phyloP scores from a whole-genome alignment of 129 eudicot species.

The Chrysanthemum seticuspe region DNA sequence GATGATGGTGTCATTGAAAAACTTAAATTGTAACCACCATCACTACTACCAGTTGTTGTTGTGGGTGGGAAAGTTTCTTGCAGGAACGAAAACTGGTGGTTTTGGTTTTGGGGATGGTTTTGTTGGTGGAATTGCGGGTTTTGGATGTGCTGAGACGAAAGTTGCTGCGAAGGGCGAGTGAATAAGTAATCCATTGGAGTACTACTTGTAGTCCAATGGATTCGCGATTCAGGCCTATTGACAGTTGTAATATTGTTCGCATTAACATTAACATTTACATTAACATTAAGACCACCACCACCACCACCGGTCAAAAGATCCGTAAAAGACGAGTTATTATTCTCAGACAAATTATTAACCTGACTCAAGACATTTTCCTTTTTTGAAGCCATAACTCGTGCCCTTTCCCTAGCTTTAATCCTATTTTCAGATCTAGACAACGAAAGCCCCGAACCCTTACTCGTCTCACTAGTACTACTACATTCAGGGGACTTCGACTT shows the following conservation, averaged over 20 bases:
- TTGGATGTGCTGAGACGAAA: not conserved
- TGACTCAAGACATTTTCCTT: constrained; percentile 37
- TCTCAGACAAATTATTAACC: constrained; percentile 42
- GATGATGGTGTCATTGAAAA: constrained; percentile 47
- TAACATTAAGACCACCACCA: too few species aligned
- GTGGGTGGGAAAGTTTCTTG: constrained; percentile 55
- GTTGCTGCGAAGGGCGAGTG: constrained; percentile 18
- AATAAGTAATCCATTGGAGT: constrained; percentile 53
- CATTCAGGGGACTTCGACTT: constrained; percentile 52
- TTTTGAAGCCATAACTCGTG: constrained; percentile 65
- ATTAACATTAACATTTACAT: too few species aligned
- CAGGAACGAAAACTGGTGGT: constrained; percentile 65
- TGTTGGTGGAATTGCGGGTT: constrained; percentile 29
- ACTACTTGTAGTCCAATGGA: constrained; percentile 45
- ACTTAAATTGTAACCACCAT: constrained; percentile 50
- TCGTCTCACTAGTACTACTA: constrained; percentile 82
- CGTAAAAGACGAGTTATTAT: constrained; percentile 59
- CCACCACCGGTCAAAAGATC: constrained; percentile 64
- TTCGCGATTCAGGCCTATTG: constrained; percentile 20
- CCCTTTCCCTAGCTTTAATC: constrained; percentile 70
- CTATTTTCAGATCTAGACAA: constrained; percentile 74
- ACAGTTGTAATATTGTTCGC: not conserved
- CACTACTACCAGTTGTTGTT: constrained; percentile 31
- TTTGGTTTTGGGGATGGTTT: constrained; percentile 48
- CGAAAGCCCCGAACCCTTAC: constrained; percentile 82